Base-by-base conservation (phyloP, 2,329 filamentous ascomycete genomes). In the Xylaria sp. region DNA sequence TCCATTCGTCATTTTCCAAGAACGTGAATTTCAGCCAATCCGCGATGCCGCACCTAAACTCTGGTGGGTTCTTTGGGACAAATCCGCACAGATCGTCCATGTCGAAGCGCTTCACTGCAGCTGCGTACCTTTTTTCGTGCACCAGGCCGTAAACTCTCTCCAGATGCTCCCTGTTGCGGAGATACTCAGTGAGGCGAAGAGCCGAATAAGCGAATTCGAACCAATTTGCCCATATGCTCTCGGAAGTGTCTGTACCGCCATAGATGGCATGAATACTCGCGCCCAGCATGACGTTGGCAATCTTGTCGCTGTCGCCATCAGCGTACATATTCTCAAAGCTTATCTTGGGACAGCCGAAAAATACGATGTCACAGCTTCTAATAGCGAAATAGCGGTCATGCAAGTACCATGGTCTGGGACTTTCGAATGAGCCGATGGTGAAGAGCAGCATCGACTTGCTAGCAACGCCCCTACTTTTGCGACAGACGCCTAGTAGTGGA, bases 301-400 rank as follows among this genome's bases (percentile, higher is more conserved):
- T 57, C 23, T 41, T 57, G 32, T 41, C 4, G 34, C 20, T 7
- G 2, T 57, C 53, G 34, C 32, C 32, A 28, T 18, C 6, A 7
- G 2, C 4, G 4, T 2, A 1, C 12, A 57, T 7, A 28, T 28
- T 4, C 0, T n/a, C 0, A 28, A 9, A 57, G 2, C 15, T 7
- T 13, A 12, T 18, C 0, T 1, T 28, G 9, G 20, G 28, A 39
- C n/a, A 23, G 1, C 41, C 36, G n/a, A 63, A 46, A 39, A 55
- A 63, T 18, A 60, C 10, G 3, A 63, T 48, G n/a, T 67, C 65
- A 2, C 23, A 23, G 18, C 30, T 25, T 48, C 52, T 39, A 12
- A 63, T 60, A 10, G 53, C 53, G 9, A 67, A 67, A 13, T 60
- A 20, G 10, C 18, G 45, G 13, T 20, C n/a, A n/a, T n/a, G n/a